Evolutionary conservation across 768 basidiomycete genomes (phyloP), one percentile per base, ranked within the genome.

Genomic region (Mycena haematopus): DNA sequence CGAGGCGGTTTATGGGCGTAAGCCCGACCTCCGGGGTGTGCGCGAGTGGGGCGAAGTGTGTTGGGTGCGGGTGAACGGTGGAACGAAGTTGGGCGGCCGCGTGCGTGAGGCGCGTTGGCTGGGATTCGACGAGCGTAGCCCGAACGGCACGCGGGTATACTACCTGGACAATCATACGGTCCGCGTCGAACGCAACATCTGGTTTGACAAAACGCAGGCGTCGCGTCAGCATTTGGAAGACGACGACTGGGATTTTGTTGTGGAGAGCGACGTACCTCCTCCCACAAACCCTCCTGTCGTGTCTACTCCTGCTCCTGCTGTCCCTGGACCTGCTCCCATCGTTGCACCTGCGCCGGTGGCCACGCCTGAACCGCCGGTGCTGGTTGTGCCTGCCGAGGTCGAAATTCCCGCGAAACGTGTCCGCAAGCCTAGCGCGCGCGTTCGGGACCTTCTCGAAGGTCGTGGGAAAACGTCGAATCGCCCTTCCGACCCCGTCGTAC

Each of bases 391-490:
- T 9, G 11, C 55, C n/a, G 55, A 47, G n/a, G 13, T 27, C 15
- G 47, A 42, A 42, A 1, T 58, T 31, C 64, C 40, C 31, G 21
- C 45, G 25, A 67, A 58, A 27, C 67, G 67, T 33, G 40, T 54
- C 27, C 61, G 67, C 19, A 68, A 68, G 35, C 67, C 68, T 0
- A 60, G 59, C 14, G 65, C 64, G 38, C 59, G 49, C 29, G 67
- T 70, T 22, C 29, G 31, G 29, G 69, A 70, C 36, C 56, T 70
- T 13, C 44, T 70, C 9, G 52, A 52, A 10, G 69, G 69, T 7
- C 46, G 24, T 27, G 68, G 57, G n/a, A 38, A 52, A 3, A 45
- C 52, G 15, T 66, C 67, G 3, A 57, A 53, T 49, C 35, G 46
- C 25, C 38, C 61, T 7, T 56, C 49, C 1, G 46, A 47, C 25